These are phyloP conservation scores for Aureobasidium sp. DNA, from an alignment of 2,329 filamentous ascomycete species.

Conservation along the genomic window DNA sequence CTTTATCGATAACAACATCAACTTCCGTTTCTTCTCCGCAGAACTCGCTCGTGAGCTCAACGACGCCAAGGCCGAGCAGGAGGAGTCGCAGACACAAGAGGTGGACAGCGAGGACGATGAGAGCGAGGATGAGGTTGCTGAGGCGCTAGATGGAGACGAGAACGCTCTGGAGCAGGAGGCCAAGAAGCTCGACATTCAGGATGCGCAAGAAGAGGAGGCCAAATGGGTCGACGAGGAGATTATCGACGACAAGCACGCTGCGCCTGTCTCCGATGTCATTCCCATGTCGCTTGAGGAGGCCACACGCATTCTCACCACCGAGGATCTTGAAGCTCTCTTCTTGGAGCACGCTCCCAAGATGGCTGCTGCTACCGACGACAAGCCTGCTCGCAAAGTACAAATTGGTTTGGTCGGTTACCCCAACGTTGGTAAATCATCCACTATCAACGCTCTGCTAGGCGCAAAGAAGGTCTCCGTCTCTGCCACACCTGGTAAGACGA, in stretches of 20 bases:
- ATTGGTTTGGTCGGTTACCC: constrained; percentile 96
- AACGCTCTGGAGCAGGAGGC: constrained; percentile 39
- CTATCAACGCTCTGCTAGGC: constrained; percentile 97
- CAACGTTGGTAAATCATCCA: constrained; percentile 98
- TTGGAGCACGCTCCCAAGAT: constrained; percentile 63
- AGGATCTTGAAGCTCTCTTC: constrained; percentile 87
- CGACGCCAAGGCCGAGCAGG: constrained; percentile 57
- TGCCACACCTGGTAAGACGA: constrained; percentile 94
- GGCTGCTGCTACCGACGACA: constrained; percentile 31
- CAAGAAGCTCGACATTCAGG: constrained; percentile 40
- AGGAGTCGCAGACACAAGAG: constrained; percentile 35
- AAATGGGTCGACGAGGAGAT: constrained; percentile 36
- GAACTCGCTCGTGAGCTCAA: constrained; percentile 83
- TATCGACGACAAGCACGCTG: constrained; percentile 21
- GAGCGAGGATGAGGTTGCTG: constrained; percentile 31
- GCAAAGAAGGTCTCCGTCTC: constrained; percentile 98
- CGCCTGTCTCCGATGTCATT: constrained; percentile 29
- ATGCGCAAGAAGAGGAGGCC: constrained; percentile 34
- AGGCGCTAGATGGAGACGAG: constrained; percentile 42
- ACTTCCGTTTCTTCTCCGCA: constrained; percentile 95
- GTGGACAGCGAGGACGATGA: constrained; percentile 42
- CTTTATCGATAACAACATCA: constrained; percentile 71
- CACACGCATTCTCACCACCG: constrained; percentile 76
- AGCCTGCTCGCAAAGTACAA: constrained; percentile 60
- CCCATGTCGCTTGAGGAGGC: constrained; percentile 36